Conservation (phyloP, 2,329 filamentous ascomycete genomes). For the Colletotrichum salicis region DNA sequence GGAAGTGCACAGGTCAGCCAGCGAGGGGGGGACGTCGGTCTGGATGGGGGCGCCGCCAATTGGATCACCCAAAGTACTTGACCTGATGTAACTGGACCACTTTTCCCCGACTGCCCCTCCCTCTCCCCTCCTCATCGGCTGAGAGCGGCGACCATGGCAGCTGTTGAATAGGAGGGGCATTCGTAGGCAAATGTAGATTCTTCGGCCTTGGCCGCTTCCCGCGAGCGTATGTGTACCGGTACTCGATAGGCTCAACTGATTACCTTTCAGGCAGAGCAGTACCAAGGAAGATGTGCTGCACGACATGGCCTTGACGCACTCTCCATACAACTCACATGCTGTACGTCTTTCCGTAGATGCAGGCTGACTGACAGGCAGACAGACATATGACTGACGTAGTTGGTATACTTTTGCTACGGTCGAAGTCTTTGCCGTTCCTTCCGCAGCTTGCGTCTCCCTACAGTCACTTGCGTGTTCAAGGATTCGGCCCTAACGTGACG, state of each 20-base stretch:
- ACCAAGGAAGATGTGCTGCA: slow-evolving; percentile 29
- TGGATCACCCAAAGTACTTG: slow-evolving; percentile 5
- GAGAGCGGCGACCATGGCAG: slow-evolving; percentile 26
- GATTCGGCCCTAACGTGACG: slow-evolving; percentile 7
- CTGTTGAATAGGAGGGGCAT: slow-evolving; percentile 15
- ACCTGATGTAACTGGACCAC: neutral
- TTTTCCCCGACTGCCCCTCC: neutral
- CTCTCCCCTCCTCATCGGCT: neutral
- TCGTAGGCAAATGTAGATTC: neutral
- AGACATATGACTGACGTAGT: slow-evolving; percentile 28
- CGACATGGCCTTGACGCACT: slow-evolving; percentile 29
- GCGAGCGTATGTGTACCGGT: neutral
- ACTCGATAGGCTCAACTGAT: neutral
- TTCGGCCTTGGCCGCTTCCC: slow-evolving; percentile 22
- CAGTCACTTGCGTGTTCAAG: neutral
- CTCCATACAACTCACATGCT: slow-evolving; percentile 1
- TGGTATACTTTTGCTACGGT: slow-evolving; percentile 13
- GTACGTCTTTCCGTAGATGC: slow-evolving; percentile 19
- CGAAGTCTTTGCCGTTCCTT: slow-evolving; percentile 3
- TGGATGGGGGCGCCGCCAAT: slow-evolving; percentile 9
- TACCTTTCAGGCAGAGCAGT: neutral
- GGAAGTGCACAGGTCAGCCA: neutral
- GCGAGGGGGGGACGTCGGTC: neutral
- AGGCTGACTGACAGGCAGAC: slow-evolving; percentile 27
- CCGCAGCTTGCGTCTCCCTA: neutral